phyloP scores from a whole-genome alignment of 352 stramenopile species.

The Phytopythium delawarense region DNA sequence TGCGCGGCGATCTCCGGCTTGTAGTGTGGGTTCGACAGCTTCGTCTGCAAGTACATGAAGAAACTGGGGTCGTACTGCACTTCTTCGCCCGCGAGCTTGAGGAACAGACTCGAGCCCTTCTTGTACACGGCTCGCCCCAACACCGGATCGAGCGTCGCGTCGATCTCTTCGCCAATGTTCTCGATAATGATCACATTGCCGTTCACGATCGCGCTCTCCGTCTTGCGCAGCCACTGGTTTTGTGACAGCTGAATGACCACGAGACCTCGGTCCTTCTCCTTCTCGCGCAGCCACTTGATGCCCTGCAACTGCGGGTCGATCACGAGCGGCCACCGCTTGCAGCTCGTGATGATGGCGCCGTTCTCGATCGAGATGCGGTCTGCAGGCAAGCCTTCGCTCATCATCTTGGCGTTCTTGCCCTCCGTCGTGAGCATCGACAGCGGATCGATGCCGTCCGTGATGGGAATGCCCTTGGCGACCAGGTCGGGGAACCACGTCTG shows the following conservation, averaged over 20 bases:
- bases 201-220: slow-evolving; percentile 94
- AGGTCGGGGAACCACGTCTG: slow-evolving; percentile 89
- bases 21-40: slow-evolving; percentile 97
- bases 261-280: slow-evolving; percentile 91
- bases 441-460: slow-evolving; percentile 94
- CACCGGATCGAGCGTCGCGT: slow-evolving; percentile 95
- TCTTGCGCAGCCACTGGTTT: slow-evolving; percentile 95
- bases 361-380: slow-evolving; percentile 98
- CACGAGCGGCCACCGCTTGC: slow-evolving; percentile 96
- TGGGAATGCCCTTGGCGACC: slow-evolving; percentile 88
- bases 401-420: slow-evolving; percentile 97
- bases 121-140: slow-evolving; percentile 95
- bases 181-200: slow-evolving; percentile 96
- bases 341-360: slow-evolving; percentile 96
- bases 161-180: slow-evolving; percentile 97
- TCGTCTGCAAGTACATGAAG: slow-evolving; percentile 97
- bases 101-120: slow-evolving; percentile 92
- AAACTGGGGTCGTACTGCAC: slow-evolving; percentile 96
- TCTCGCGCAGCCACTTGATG: slow-evolving; percentile 97
- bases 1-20: slow-evolving; percentile 97
- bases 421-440: slow-evolving; percentile 95
- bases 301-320: slow-evolving; percentile 98
- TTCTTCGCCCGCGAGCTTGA: slow-evolving; percentile 94
- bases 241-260: slow-evolving; percentile 94
- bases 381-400: slow-evolving; percentile 94